Conservation (phyloP, 1,284 basidiomycete species). For the Trametes versicolor region DNA sequence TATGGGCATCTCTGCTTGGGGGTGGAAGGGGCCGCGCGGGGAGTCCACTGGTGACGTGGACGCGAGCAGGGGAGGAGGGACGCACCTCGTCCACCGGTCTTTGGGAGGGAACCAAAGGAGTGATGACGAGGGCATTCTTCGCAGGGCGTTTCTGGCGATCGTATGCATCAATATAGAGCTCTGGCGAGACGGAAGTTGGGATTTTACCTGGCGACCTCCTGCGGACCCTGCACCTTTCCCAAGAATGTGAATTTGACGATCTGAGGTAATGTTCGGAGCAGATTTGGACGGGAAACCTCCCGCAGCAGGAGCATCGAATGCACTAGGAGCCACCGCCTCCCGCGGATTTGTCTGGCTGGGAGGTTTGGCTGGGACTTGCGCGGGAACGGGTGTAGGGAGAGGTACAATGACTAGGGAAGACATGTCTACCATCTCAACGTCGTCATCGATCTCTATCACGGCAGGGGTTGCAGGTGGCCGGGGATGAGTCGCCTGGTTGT, state of each 20-base stretch:
- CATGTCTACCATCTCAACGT: slow-evolving; percentile 4
- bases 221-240: background rate
- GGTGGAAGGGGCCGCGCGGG: background rate
- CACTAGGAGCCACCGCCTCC: background rate
- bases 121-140: slow-evolving; percentile 1
- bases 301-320: background rate
- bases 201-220: background rate
- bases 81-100: slow-evolving; percentile 4
- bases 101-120: background rate
- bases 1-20: background rate
- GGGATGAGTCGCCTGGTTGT: background rate
- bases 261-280: background rate
- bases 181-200: background rate
- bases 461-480: background rate
- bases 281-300: background rate
- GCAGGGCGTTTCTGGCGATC: background rate
- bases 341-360: background rate
- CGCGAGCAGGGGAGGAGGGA: background rate
- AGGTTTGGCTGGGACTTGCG: background rate
- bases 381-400: background rate
- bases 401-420: background rate
- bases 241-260: background rate
- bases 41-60: background rate
- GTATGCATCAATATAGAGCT: background rate
- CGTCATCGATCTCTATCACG: slow-evolving; percentile 10